Evolutionary conservation across 306 rosid genomes (phyloP), one percentile per base, ranked within the genome.

Genomic region (Dicorynia guianensis): DNA sequence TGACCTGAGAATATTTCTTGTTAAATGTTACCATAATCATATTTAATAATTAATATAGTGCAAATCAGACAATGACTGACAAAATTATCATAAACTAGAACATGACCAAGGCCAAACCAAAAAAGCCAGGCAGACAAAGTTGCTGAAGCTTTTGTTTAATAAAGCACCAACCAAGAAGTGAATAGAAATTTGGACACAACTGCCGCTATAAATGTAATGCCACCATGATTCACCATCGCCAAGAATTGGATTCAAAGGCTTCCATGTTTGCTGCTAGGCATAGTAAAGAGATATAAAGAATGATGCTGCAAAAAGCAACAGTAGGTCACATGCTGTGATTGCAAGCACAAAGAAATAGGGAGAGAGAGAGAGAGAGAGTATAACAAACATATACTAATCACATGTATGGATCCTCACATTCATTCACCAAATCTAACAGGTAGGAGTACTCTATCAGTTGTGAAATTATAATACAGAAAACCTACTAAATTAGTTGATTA

Each of bases 231-330:
- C 55, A 40, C 87, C 91, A 95, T 53, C 99, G 12, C 99, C 99
- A 53, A 95, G 97, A 74, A 95, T 92, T 67, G 99, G 99, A 88
- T 95, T 95, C 83, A 95, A 95, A 42, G 98, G 99, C 85, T 95
- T 95, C 99, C 99, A 95, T 6, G 98, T 92, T 76, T 98, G 78
- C 80, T 92, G 97, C 79, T 75, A 87, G 0, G 96, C 96, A 69
- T 90, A 95, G 77, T 95, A 95, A 66, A 87, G 90, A 18, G 99
- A 95, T 86, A 95, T 90, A 35, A 93, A 93, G 90, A 92, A 95
- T 18, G 98, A 90, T 34, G 99, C 99, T 95, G 93, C 84, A 85
- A 84, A 56, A 77, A 76, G 72, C 63, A 76, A 33, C 36, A n/a
- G 13, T 42, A 38, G 54, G 62, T 57, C 71, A 71, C 30, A n/a